Evolutionary conservation across 2,329 filamentous ascomycete species (phyloP).

Genomic region (Sarocladiaceae sp.): DNA sequence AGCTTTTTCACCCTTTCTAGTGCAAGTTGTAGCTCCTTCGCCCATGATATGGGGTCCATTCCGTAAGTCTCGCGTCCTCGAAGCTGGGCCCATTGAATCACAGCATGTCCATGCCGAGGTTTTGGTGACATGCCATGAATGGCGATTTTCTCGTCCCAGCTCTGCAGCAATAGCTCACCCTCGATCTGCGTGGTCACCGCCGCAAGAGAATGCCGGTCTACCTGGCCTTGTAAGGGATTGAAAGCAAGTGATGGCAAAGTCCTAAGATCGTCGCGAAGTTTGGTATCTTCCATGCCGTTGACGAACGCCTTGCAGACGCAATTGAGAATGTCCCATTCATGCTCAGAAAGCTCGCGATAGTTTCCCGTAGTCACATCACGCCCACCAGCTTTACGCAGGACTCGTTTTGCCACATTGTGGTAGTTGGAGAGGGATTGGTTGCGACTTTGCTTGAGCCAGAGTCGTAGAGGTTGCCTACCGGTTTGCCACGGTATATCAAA

Average conservation of each 20-base stretch:
- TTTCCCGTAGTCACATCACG: constrained; percentile 46
- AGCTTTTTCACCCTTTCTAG: constrained; percentile 45
- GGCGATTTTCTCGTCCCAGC: constrained; percentile 20
- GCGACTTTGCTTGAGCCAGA: constrained; percentile 34
- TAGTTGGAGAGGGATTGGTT: constrained; percentile 39
- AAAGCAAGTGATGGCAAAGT: constrained; percentile 41
- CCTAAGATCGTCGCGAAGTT: constrained; percentile 38
- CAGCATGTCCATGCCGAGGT: constrained; percentile 23
- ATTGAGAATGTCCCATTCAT: constrained; percentile 44
- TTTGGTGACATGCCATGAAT: constrained; percentile 16
- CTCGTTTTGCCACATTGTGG: constrained; percentile 41
- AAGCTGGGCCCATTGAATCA: constrained; percentile 41
- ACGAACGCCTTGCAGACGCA: constrained; percentile 49
- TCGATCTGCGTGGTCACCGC: constrained; percentile 49
- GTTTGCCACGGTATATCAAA: constrained; percentile 17
- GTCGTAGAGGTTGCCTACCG: constrained; percentile 14
- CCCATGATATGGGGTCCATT: constrained; percentile 41
- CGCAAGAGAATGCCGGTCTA: constrained; percentile 41
- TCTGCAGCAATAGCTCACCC: constrained; percentile 42
- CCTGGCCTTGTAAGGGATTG: constrained; percentile 17
- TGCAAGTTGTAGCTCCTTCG: constrained; percentile 44
- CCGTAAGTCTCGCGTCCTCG: constrained; percentile 34
- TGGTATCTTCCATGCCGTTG: constrained; percentile 41
- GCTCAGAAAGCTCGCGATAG: constrained; percentile 30
- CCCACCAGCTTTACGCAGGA: constrained; percentile 41